phyloP scores from a whole-genome alignment of 805 yeast species.

The Gaillardinia entomophila region DNA sequence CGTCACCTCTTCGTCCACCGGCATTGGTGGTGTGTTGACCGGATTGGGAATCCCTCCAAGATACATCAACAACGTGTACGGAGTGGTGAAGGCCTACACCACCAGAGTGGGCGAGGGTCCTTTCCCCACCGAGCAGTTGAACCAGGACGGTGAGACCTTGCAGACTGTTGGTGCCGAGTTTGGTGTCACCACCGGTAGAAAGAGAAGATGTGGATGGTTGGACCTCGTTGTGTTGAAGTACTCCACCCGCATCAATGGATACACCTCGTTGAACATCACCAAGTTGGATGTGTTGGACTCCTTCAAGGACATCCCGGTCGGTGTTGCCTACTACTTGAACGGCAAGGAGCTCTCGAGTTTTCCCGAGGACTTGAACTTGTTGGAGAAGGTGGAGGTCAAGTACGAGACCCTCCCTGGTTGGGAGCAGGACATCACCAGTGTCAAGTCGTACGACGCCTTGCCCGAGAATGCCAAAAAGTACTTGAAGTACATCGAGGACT shows the following conservation, averaged over 20 bases:
- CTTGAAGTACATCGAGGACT: conserved; percentile 80
- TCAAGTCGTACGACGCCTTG: conserved; percentile 66
- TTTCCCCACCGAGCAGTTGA: conserved; percentile 95
- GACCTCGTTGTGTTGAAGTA: conserved; percentile 92
- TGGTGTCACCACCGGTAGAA: conserved; percentile 98
- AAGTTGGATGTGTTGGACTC: conserved; percentile 92
- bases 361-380: conserved; percentile 84
- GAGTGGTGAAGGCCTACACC: conserved; percentile 98
- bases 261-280: conserved; percentile 90
- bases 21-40: conserved; percentile 96
- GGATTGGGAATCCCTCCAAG: conserved; percentile 96
- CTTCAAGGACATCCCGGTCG: conserved; percentile 83
- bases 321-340: conserved; percentile 71
- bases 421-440: conserved; percentile 74
- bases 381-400: conserved; percentile 88
- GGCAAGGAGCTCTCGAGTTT: conserved; percentile 73
- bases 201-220: conserved; percentile 99
- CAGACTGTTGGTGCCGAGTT: conserved; percentile 91
- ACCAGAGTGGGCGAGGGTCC: conserved; percentile 99
- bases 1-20: conserved; percentile 93
- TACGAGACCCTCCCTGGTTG: conserved; percentile 94
- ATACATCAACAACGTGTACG: conserved; percentile 72
- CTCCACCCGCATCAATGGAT: conserved; percentile 88
- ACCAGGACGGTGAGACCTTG: conserved; percentile 76
- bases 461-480: conserved; percentile 87